Evolutionary conservation across 2,329 filamentous ascomycete genomes (phyloP), one percentile per base, ranked within the genome.

Genomic region (Dothideomycetidae sp.): DNA sequence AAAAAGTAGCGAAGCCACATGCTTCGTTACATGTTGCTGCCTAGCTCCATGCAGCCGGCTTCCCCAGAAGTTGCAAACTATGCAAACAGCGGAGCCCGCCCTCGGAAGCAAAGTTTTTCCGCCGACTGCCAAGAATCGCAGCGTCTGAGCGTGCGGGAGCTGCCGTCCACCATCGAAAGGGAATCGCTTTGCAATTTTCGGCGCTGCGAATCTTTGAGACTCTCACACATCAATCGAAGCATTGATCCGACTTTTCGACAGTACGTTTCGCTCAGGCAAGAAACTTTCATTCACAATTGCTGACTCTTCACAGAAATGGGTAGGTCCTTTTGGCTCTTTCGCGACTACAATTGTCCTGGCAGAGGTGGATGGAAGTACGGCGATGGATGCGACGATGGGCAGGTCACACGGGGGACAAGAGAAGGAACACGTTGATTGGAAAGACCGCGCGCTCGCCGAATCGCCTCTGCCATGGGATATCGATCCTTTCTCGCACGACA

Each of bases 241-340:
- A 38, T 23, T 29, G 29, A 33, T 41, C 33, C 26, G 31, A 33
- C 36, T 14, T 32, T 19, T 26, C 10, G 12, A 53, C 46, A 49
- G 51, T 53, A 39, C 50, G 50, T 53, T 28, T 11, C 19, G 12
- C 30, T 3, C 5, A 4, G 3, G 4, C 13, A 10, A 32, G 17
- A 33, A 26, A 29, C 29, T 18, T 11, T 34, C 19, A 10, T 11
- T 7, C 23, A 12, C 9, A 19, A 10, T 19, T 50, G 46, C 54
- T 55, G 48, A 58, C 50, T 44, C 34, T 19, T 26, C 36, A n/a
- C 37, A 46, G 57, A 75, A 71, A 75, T 75, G 71, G 71, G 71
- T 75, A 74, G 74, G 71, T 29, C 13, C 10, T 5, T 14, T 26
- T 28, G n/a, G 10, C 19, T 5, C 12, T 13, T 21, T 21, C 19